These are phyloP conservation scores for Tricholoma furcatifolium DNA, from an alignment of 768 basidiomycete species.

Conservation along the genomic window DNA sequence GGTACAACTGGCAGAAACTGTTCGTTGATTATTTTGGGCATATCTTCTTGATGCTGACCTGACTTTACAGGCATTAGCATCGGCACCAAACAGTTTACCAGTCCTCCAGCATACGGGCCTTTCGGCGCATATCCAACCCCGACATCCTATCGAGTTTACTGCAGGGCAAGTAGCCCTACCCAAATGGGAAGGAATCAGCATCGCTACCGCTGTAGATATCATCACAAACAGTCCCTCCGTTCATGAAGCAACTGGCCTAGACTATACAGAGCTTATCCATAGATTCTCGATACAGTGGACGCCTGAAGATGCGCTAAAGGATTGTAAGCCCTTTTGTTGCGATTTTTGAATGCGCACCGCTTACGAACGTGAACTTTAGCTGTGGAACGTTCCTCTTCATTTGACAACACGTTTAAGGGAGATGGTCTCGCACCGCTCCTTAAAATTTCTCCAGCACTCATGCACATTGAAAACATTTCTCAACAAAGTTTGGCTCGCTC, in stretches of 20 bases:
- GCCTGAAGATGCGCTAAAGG: constrained; percentile 67
- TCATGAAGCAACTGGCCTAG: constrained; percentile 64
- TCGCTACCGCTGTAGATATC: constrained; percentile 52
- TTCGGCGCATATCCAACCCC: constrained; percentile 43
- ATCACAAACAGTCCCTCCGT: constrained; percentile 53
- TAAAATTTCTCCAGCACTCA: constrained; percentile 80
- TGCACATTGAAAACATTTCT: constrained; percentile 90
- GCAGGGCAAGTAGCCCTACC: constrained; percentile 19
- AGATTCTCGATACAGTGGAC: constrained; percentile 68
- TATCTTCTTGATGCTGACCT: constrained; percentile 6
- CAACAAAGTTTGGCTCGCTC: constrained; percentile 81
- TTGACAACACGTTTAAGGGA: constrained; percentile 55
- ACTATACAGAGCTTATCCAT: constrained; percentile 51
- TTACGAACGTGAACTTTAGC: constrained; percentile 35
- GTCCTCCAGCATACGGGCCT: constrained; percentile 30
- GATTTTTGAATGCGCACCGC: not conserved
- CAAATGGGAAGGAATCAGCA: constrained; percentile 47
- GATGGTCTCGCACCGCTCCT: constrained; percentile 75
- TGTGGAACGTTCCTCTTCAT: constrained; percentile 49
- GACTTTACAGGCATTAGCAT: constrained; percentile 43
- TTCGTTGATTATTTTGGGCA: constrained; percentile 27
- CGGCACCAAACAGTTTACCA: constrained; percentile 36
- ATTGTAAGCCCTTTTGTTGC: constrained; percentile 52
- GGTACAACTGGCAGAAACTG: constrained; percentile 52
- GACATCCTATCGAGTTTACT: constrained; percentile 42